Evolutionary conservation across 1,284 basidiomycete genomes (phyloP), one percentile per base, ranked within the genome.

Genomic region (Flammula alnicola): DNA sequence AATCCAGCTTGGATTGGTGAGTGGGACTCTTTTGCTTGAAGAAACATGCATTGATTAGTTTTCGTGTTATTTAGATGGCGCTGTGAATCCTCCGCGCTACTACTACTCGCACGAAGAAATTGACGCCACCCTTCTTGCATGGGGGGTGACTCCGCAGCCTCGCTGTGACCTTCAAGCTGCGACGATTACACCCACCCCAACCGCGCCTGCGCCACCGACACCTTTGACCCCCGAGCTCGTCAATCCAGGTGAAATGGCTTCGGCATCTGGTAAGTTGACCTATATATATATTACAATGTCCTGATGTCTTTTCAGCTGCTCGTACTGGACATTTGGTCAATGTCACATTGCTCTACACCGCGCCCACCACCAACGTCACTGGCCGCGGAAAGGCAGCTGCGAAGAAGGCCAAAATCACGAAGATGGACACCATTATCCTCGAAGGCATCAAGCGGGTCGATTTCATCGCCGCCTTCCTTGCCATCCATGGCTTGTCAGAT

Each of bases 401-500:
- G 6, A 36, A 41, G 20, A 44, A 39, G 23, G 22, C n/a, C 17
- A 49, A 49, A 20, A 25, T 49, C 8, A 43, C 33, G 16, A 53
- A 36, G 12, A 44, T 53, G 22, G 27, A 45, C 27, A 30, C 25
- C 20, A 43, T 54, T 27, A 20, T 42, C 36, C 25, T 54, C 5
- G 45, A 50, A 26, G 20, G 26, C 6, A 37, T 40, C 11, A 46
- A 25, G n/a, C 46, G 42, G 10, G 29, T 40, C 14, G 36, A 55
- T 11, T 53, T 55, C 22, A 44, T 52, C 46, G 53, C 48, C 17
- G 49, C 42, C n/a, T 38, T 43, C n/a, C 47, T 59, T 14, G 27
- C 8, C 1, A 27, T 42, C n/a, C 56, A 63, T 43, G 35, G 43
- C 17, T 44, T 63, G 23, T 7, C 19, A 22, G 47, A 57, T 14